Percentiles rank a stretch among this genome's conserved stretches.
Evolutionary conservation across 2,329 filamentous ascomycete genomes (phyloP).

Genomic region (Aspergillus sergii): DNA sequence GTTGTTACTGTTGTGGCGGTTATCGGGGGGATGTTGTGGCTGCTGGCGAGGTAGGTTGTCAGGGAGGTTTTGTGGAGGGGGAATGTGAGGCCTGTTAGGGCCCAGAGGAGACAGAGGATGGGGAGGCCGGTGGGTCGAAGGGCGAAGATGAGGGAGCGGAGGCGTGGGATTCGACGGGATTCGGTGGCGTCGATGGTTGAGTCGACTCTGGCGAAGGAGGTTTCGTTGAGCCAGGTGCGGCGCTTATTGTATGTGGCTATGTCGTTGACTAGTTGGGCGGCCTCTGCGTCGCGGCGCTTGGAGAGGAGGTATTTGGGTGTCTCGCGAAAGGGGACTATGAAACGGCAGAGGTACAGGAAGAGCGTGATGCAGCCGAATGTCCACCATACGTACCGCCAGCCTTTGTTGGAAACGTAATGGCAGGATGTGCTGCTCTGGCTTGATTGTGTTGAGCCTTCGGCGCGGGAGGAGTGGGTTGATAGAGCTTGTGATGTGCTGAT

Average conservation of each 20-base stretch:
- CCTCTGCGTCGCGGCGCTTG: slow-evolving; percentile 20
- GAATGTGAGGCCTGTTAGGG: slow-evolving; percentile 19
- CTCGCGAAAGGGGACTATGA: slow-evolving; percentile 19
- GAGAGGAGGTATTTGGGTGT: slow-evolving; percentile 24
- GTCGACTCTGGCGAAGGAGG: slow-evolving; percentile 22
- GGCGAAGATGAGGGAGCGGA: slow-evolving; percentile 8
- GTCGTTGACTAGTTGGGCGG: slow-evolving; percentile 23
- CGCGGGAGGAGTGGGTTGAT: neutral
- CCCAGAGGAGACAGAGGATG: slow-evolving; percentile 19
- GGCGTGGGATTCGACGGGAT: neutral
- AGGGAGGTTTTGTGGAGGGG: slow-evolving; percentile 22
- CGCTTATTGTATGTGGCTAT: slow-evolving; percentile 19
- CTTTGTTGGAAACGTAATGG: slow-evolving; percentile 26
- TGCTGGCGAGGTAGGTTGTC: slow-evolving; percentile 15
- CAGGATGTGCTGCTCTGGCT: slow-evolving; percentile 17
- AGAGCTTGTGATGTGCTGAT: slow-evolving; percentile 17
- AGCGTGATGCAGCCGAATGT: slow-evolving; percentile 26
- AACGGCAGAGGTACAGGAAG: slow-evolving; percentile 23
- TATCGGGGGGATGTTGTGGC: slow-evolving; percentile 11
- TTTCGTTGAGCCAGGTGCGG: slow-evolving; percentile 22
- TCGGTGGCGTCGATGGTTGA: slow-evolving; percentile 17
- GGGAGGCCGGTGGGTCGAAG: neutral
- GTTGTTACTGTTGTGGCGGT: slow-evolving; percentile 16
- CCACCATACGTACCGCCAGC: slow-evolving; percentile 28
- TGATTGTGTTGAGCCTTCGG: neutral